A percentile compares a stretch with the other conserved stretches of the same genome.
Evolutionary conservation across 2,329 filamentous ascomycete genomes (phyloP).

Genomic region (Colletotrichum spaethianum): DNA sequence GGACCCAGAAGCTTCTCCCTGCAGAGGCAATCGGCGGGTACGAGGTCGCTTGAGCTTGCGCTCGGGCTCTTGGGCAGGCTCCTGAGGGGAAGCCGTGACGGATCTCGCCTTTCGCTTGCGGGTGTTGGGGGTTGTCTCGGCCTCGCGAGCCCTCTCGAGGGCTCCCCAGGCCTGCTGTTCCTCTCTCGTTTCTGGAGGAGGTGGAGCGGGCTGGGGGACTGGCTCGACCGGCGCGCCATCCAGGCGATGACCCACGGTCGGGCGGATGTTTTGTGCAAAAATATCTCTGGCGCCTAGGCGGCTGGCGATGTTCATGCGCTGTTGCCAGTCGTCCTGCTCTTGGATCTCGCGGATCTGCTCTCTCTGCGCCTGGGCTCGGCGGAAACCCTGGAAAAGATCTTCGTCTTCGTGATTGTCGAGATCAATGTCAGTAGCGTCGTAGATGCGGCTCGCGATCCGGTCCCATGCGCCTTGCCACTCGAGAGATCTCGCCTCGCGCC

Average conservation of each 20-base stretch:
- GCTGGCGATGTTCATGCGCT: slow-evolving; percentile 85
- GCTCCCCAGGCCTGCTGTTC: slow-evolving; percentile 91
- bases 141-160: slow-evolving; percentile 86
- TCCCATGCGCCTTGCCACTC: slow-evolving; percentile 93
- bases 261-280: slow-evolving; percentile 75
- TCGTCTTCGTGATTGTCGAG: slow-evolving; percentile 91
- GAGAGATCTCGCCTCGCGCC: slow-evolving; percentile 77
- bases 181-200: slow-evolving; percentile 75
- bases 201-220: neutral
- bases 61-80: slow-evolving; percentile 77
- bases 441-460: slow-evolving; percentile 72
- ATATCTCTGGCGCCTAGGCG: slow-evolving; percentile 81
- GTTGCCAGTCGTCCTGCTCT: slow-evolving; percentile 83
- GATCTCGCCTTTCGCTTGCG: slow-evolving; percentile 84
- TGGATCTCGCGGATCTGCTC: slow-evolving; percentile 62
- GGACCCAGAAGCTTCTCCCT: slow-evolving; percentile 63
- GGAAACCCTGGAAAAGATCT: slow-evolving; percentile 66
- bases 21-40: slow-evolving; percentile 75
- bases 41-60: slow-evolving; percentile 90
- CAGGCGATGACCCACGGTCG: slow-evolving; percentile 73
- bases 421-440: slow-evolving; percentile 80
- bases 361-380: slow-evolving; percentile 65
- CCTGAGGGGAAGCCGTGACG: slow-evolving; percentile 77
- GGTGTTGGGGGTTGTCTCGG: slow-evolving; percentile 65
- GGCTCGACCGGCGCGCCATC: slow-evolving; percentile 59